A percentile compares a stretch with the other conserved stretches of the same genome.
These are phyloP conservation scores for Kwoniella pini DNA, from an alignment of 768 basidiomycete genomes.

Conservation along the genomic window DNA sequence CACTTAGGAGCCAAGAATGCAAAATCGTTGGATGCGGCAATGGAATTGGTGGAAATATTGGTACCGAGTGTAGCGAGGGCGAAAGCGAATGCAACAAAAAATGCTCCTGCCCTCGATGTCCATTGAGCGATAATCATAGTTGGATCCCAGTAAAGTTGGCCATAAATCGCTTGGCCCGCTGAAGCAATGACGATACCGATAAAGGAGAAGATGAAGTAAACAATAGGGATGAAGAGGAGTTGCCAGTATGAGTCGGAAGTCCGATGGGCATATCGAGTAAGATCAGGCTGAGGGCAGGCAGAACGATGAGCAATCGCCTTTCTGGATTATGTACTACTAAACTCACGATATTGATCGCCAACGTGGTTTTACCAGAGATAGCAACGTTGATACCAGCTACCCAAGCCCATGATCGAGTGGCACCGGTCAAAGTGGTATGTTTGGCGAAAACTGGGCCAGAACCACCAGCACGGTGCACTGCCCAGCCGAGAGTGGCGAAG, in stretches of 20 bases:
- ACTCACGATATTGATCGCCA: conserved; percentile 62
- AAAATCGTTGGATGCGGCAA: conserved; percentile 79
- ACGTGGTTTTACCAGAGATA: conserved; percentile 65
- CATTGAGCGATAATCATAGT: conserved; percentile 68
- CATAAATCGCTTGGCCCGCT: conserved; percentile 72
- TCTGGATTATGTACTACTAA: no score
- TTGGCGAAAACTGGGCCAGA: conserved; percentile 63
- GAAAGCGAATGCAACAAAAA: conserved; percentile 78
- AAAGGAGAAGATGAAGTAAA: conserved; percentile 76
- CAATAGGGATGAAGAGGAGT: conserved; percentile 70
- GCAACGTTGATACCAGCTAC: conserved; percentile 73
- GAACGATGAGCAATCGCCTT: no score
- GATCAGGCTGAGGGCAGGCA: conserved; percentile 62
- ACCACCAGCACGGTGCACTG: conserved; percentile 63
- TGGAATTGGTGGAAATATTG: conserved; percentile 74
- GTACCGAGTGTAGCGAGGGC: conserved; percentile 69
- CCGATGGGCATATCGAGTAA: conserved; percentile 74
- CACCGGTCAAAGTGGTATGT: conserved; percentile 61
- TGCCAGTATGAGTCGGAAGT: conserved; percentile 62
- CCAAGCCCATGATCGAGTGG: conserved; percentile 73
- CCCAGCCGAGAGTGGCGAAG: conserved; percentile 76
- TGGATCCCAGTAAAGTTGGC: conserved; percentile 69
- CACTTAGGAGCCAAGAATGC: conserved; percentile 72
- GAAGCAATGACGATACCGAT: conserved; percentile 78
- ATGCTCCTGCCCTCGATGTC: conserved; percentile 81